Percentiles rank a stretch among this genome's conserved stretches.
Conservation (phyloP, 208 protist genomes). For the Blechomonas ayalai region DNA sequence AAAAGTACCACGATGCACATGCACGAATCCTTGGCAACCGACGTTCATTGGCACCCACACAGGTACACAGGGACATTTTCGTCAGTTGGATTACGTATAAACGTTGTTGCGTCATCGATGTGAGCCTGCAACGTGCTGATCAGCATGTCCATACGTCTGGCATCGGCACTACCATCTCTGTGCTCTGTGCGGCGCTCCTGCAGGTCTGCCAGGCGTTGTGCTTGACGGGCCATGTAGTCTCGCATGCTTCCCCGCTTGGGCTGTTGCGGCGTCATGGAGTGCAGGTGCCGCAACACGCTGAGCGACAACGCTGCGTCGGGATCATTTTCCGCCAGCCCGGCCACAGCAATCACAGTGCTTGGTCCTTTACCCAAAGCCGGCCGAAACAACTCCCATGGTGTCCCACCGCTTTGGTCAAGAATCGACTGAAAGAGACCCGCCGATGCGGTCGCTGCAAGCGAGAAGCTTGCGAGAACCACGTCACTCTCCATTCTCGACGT, state of each 20-base stretch:
- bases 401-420: constrained; percentile 26
- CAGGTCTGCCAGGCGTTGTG: constrained; percentile 15
- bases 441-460: constrained; percentile 12
- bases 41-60: too few species aligned
- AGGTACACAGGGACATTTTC: constrained; percentile 24
- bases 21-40: too few species aligned
- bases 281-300: constrained; percentile 26
- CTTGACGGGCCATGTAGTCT: constrained; percentile 17
- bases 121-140: constrained; percentile 15
- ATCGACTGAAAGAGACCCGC: constrained; percentile 17
- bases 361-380: constrained; percentile 33
- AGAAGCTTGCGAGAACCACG: constrained; percentile 39
- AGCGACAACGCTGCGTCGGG: constrained; percentile 27
- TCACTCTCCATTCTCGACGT: constrained; percentile 2
- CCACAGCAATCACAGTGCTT: constrained; percentile 19
- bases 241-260: constrained; percentile 21
- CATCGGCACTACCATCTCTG: neutral
- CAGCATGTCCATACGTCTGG: constrained; percentile 4
- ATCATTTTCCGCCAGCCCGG: constrained; percentile 26
- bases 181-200: constrained; percentile 2
- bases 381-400: constrained; percentile 31
- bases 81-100: constrained; percentile 5
- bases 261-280: constrained; percentile 14
- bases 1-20: too few species aligned
- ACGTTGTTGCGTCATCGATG: constrained; percentile 21